These are phyloP conservation scores for Bidens hawaiensis DNA, from an alignment of 140 eudicot genomes.

Conservation along the genomic window DNA sequence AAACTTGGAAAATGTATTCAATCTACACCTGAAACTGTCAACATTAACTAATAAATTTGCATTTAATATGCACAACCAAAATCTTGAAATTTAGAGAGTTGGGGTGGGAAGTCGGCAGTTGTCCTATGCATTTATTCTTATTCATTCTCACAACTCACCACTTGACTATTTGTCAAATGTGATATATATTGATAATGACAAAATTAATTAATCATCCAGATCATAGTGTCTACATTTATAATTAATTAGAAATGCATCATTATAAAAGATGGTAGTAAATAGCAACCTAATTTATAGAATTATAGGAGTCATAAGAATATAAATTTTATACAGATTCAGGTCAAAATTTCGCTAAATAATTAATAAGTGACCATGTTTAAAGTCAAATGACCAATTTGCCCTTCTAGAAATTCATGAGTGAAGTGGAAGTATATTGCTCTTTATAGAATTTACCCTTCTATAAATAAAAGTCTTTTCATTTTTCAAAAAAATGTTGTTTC, in stretches of 20 bases:
- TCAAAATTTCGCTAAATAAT: background rate
- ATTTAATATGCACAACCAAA: background rate
- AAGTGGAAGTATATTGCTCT: too few relatives aligned
- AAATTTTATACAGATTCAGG: too few relatives aligned
- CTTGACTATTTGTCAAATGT: background rate
- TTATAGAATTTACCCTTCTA: background rate
- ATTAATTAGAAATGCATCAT: too few relatives aligned
- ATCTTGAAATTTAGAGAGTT: background rate
- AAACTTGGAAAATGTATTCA: background rate
- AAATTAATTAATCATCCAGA: background rate
- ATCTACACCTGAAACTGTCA: background rate
- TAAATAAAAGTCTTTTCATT: too few relatives aligned
- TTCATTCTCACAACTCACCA: background rate
- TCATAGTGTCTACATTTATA: conserved; percentile 7
- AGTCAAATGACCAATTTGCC: background rate
- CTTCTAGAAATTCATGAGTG: too few relatives aligned
- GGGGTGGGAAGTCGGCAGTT: background rate
- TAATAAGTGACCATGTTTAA: too few relatives aligned
- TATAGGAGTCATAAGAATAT: too few relatives aligned
- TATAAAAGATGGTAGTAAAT: too few relatives aligned
- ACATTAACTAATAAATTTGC: background rate
- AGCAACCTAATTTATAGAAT: too few relatives aligned
- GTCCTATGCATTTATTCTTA: background rate
- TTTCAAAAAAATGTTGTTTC: too few relatives aligned
- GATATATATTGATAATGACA: background rate